A percentile compares a stretch with the other conserved stretches of the same genome.
Conservation (phyloP, 805 yeast species). For the Wickerhamomyces bovis region DNA sequence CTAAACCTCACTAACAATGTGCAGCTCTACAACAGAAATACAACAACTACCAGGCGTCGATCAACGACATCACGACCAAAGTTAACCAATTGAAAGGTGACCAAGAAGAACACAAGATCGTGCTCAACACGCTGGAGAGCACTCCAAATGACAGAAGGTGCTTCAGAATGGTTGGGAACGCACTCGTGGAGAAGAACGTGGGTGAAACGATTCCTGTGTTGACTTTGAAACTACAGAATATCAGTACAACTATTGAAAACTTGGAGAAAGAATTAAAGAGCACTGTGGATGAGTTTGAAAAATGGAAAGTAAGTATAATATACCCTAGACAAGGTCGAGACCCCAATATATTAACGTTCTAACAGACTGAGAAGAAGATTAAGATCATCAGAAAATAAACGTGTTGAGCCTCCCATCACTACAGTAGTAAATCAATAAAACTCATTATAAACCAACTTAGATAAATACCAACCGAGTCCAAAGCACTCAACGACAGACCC, state of each 20-base stretch:
- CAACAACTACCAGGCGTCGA: conserved; percentile 44
- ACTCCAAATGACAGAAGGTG: conserved; percentile 64
- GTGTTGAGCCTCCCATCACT: background rate
- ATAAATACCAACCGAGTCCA: background rate
- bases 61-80: conserved; percentile 41
- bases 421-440: background rate
- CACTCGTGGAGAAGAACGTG: conserved; percentile 75
- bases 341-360: conserved; percentile 4
- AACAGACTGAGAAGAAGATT: conserved; percentile 11
- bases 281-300: conserved; percentile 33
- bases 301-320: conserved; percentile 31
- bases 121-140: conserved; percentile 47
- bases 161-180: conserved; percentile 92
- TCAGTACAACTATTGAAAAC: conserved; percentile 29
- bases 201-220: conserved; percentile 67
- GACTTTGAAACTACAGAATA: conserved; percentile 47
- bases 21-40: conserved; percentile 42
- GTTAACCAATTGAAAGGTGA: conserved; percentile 43
- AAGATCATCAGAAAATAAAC: conserved; percentile 12
- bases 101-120: conserved; percentile 44
- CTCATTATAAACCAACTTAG: background rate
- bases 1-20: background rate
- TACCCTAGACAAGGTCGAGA: too few species aligned
- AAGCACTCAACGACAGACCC: background rate
- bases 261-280: conserved; percentile 29